phyloP scores from a whole-genome alignment of 2,329 filamentous ascomycete species.

The Simplicillium aogashimaense region DNA sequence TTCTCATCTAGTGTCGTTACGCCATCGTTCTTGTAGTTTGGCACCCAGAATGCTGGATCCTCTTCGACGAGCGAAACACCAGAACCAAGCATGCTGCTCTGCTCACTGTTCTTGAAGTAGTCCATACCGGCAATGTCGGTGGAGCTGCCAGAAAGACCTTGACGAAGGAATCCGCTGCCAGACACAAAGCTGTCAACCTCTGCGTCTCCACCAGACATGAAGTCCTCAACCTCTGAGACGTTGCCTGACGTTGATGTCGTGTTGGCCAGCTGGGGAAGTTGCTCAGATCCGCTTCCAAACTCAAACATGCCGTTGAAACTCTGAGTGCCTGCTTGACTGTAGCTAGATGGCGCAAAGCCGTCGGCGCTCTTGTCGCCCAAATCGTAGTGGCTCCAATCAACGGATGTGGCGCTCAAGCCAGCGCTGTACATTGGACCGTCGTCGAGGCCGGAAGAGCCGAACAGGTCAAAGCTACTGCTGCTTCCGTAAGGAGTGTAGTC shows the following conservation, averaged over 20 bases:
- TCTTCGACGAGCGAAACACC: constrained; percentile 42
- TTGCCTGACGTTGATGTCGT: constrained; percentile 55
- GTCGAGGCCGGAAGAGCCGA: constrained; percentile 35
- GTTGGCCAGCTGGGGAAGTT: constrained; percentile 43
- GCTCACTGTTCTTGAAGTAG: constrained; percentile 39
- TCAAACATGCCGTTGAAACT: constrained; percentile 43
- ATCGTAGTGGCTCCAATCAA: constrained; percentile 37
- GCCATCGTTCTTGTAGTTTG: constrained; percentile 29
- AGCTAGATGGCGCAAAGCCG: constrained; percentile 42
- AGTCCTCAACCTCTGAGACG: constrained; percentile 57
- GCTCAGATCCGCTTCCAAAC: constrained; percentile 41
- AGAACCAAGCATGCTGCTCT: constrained; percentile 27
- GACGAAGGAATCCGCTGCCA: constrained; percentile 34
- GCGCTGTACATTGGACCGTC: constrained; percentile 54
- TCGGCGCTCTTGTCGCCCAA: constrained; percentile 33
- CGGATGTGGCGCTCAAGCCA: constrained; percentile 44
- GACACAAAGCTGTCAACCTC: constrained; percentile 37
- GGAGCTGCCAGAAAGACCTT: constrained; percentile 27
- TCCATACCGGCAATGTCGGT: constrained; percentile 41
- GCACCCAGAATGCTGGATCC: constrained; percentile 39
- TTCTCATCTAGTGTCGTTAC: constrained; percentile 24
- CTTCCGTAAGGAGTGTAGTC: constrained; percentile 39
- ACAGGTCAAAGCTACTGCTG: constrained; percentile 40
- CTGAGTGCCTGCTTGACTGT: constrained; percentile 40
- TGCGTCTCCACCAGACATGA: constrained; percentile 35